These are phyloP conservation scores for Aspergillus heteromorphus DNA, from an alignment of 495 filamentous ascomycete species.

Conservation along the genomic window DNA sequence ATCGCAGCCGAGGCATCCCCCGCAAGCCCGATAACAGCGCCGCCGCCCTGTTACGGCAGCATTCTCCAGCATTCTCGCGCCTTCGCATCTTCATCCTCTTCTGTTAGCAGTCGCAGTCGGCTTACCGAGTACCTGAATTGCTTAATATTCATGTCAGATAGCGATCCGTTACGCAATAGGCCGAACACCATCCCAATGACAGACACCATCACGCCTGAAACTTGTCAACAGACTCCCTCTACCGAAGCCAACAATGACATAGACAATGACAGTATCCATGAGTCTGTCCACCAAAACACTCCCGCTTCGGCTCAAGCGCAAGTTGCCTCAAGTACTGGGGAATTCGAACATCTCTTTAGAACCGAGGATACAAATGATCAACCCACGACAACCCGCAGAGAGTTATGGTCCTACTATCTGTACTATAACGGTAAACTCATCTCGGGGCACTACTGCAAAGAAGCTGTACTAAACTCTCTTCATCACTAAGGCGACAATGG, in stretches of 20 bases:
- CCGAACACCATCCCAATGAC: too few relatives aligned
- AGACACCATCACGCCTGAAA: background rate
- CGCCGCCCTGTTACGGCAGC: too few relatives aligned
- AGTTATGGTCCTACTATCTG: constrained; percentile 48
- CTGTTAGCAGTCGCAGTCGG: too few relatives aligned
- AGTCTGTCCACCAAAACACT: background rate
- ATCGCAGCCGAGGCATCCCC: too few relatives aligned
- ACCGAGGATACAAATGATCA: constrained; percentile 35
- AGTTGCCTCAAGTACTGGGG: constrained; percentile 1
- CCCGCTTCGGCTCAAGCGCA: background rate
- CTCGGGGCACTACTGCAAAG: background rate
- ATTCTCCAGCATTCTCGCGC: too few relatives aligned
- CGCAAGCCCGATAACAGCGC: too few relatives aligned
- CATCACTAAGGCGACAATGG: constrained; percentile 38
- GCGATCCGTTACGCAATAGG: too few relatives aligned
- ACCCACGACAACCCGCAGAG: constrained; percentile 42
- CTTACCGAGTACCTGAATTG: too few relatives aligned
- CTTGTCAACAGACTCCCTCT: background rate
- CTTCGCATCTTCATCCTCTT: too few relatives aligned
- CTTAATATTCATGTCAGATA: too few relatives aligned
- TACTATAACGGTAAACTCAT: constrained; percentile 35
- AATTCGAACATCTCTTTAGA: constrained; percentile 37
- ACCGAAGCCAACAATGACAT: background rate
- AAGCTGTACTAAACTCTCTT: background rate
- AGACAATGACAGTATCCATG: background rate